Evolutionary conservation across 1,139 yeast genomes (phyloP).

Genomic region (Kurtzmaniella quercitrusa): DNA sequence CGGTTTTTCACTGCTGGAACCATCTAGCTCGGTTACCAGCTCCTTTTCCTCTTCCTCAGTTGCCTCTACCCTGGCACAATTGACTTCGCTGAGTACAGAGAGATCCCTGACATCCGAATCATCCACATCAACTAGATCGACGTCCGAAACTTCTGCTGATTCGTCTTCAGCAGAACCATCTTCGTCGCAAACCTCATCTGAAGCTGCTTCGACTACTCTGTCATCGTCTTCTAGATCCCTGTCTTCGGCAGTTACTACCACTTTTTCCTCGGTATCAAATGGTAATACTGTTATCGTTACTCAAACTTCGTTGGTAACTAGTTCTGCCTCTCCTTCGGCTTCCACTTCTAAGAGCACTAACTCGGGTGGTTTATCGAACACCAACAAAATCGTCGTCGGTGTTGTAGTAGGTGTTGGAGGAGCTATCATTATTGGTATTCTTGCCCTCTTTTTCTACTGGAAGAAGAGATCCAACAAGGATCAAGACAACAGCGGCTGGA

Average conservation of each 20-base stretch:
- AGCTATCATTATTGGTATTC: constrained; percentile 34
- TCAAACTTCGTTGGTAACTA: constrained; percentile 28
- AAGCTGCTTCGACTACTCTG: constrained; percentile 4
- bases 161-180: constrained; percentile 1
- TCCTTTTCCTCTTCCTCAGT: neutral
- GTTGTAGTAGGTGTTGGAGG: constrained; percentile 53
- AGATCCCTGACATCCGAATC: constrained; percentile 3
- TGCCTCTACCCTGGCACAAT: neutral
- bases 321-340: constrained; percentile 24
- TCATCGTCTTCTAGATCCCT: constrained; percentile 6
- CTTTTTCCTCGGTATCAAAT: constrained; percentile 29
- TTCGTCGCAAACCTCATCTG: neutral
- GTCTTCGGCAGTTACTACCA: constrained; percentile 19
- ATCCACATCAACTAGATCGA: neutral
- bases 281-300: constrained; percentile 41
- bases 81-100: constrained; percentile 1
- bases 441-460: constrained; percentile 32
- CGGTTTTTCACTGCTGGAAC: neutral
- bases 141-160: neutral
- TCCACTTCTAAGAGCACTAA: constrained; percentile 14
- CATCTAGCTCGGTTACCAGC: neutral
- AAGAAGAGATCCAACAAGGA: constrained; percentile 31
- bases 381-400: constrained; percentile 47
- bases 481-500: constrained; percentile 39
- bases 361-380: constrained; percentile 35